Conservation (phyloP, 2,329 filamentous ascomycete species). For the Diaporthe helianthi region DNA sequence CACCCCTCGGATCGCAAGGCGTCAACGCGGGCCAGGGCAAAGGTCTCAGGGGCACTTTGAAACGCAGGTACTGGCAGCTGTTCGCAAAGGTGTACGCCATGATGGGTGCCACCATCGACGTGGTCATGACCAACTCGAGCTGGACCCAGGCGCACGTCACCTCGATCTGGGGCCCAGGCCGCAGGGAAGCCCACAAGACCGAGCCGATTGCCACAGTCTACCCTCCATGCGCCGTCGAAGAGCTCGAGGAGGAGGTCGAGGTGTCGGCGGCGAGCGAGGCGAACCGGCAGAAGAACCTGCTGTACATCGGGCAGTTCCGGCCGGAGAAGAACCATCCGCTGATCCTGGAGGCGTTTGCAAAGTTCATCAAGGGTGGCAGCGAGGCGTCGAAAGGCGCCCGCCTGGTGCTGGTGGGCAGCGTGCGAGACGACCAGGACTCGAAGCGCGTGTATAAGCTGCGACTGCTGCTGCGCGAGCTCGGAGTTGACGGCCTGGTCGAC, state of each 20-base stretch:
- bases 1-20: conserved; percentile 67
- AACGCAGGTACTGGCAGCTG: conserved; percentile 83
- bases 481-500: conserved; percentile 81
- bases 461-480: conserved; percentile 83
- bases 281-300: conserved; percentile 72
- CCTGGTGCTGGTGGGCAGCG: conserved; percentile 87
- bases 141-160: conserved; percentile 91
- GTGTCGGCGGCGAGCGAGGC: conserved; percentile 74
- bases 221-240: conserved; percentile 88
- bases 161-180: conserved; percentile 75
- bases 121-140: conserved; percentile 96
- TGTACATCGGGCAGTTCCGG: conserved; percentile 97
- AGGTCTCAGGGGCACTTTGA: conserved; percentile 73
- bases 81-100: conserved; percentile 85
- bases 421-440: conserved; percentile 82
- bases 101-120: conserved; percentile 83
- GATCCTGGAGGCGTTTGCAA: conserved; percentile 83
- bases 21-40: conserved; percentile 84
- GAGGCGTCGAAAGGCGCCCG: conserved; percentile 63
- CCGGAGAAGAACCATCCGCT: conserved; percentile 96
- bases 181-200: conserved; percentile 50
- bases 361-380: conserved; percentile 68
- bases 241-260: conserved; percentile 77
- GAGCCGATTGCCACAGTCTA: conserved; percentile 79
- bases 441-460: conserved; percentile 88